A percentile compares a stretch with the other conserved stretches of the same genome.
Conservation (phyloP, 768 basidiomycete genomes). For the Podaxis rugospora region DNA sequence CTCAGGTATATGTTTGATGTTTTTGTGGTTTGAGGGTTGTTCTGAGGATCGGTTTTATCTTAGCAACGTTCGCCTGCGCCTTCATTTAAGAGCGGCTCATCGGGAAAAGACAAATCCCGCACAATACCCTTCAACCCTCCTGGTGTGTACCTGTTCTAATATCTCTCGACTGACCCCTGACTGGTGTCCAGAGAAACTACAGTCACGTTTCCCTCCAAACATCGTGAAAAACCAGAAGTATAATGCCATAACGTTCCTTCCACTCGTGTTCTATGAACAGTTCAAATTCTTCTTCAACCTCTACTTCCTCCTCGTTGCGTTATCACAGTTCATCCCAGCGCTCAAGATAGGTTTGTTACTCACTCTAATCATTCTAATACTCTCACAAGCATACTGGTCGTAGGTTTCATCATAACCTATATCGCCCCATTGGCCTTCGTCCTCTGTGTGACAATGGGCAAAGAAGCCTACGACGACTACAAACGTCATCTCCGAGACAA, state of each 20-base stretch:
- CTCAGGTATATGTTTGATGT: constrained; percentile 16
- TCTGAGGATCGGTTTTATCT: not conserved
- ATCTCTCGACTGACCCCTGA: not conserved
- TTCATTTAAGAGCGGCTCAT: constrained; percentile 21
- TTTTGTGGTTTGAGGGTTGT: not conserved
- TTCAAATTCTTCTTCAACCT: constrained; percentile 99
- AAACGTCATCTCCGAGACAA: constrained; percentile 87
- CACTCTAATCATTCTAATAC: not conserved
- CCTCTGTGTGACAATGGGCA: constrained; percentile 92
- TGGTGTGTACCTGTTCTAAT: constrained; percentile 29
- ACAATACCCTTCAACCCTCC: constrained; percentile 74
- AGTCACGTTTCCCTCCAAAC: constrained; percentile 76
- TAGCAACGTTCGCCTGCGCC: constrained; percentile 20
- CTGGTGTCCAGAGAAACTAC: constrained; percentile 55
- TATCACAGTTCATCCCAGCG: constrained; percentile 94
- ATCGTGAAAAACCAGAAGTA: constrained; percentile 98
- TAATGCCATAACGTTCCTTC: constrained; percentile 94
- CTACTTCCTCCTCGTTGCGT: constrained; percentile 94
- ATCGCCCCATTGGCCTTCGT: constrained; percentile 96
- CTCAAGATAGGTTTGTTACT: constrained; percentile 80
- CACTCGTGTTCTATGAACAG: constrained; percentile 96
- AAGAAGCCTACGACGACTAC: constrained; percentile 99
- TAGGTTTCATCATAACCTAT: constrained; percentile 94
- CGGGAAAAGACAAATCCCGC: constrained; percentile 65
- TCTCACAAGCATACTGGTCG: not conserved